A percentile compares a stretch with the other conserved stretches of the same genome.
Conservation (phyloP, 495 filamentous ascomycete genomes). For the Annulohypoxylon maeteangense region DNA sequence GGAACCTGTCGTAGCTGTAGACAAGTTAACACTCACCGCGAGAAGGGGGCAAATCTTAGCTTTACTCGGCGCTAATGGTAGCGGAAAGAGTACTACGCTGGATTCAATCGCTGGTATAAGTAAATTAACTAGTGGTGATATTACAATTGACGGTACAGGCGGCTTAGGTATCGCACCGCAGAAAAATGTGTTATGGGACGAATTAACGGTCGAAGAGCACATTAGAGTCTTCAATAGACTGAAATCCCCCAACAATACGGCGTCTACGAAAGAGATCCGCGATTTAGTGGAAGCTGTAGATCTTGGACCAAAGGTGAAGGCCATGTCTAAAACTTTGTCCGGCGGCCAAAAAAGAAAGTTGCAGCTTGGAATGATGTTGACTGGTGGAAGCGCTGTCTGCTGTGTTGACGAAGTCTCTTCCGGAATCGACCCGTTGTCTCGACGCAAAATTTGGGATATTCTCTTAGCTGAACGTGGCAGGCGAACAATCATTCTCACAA, state of each 20-base stretch:
- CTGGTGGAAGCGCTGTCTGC: conserved; percentile 83
- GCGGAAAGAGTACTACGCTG: conserved; percentile 87
- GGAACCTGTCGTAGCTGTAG: conserved; percentile 76
- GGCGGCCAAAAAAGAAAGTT: conserved; percentile 91
- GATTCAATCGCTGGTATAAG: conserved; percentile 85
- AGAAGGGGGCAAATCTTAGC: conserved; percentile 81
- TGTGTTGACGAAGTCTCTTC: conserved; percentile 89
- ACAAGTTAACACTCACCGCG: conserved; percentile 71
- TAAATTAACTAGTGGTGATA: conserved; percentile 73
- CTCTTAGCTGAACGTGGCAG: conserved; percentile 79
- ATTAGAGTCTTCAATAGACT: conserved; percentile 80
- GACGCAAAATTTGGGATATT: conserved; percentile 91
- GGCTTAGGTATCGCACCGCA: conserved; percentile 89
- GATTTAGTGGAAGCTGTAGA: conserved; percentile 74
- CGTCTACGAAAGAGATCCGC: conserved; percentile 64
- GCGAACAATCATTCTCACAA: conserved; percentile 84
- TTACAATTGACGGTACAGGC: conserved; percentile 75
- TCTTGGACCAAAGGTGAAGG: conserved; percentile 72
- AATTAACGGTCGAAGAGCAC: conserved; percentile 83
- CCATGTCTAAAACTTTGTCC: conserved; percentile 74
- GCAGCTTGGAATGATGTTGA: conserved; percentile 95
- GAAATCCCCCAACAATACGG: conserved; percentile 67
- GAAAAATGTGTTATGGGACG: conserved; percentile 90
- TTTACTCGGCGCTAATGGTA: conserved; percentile 85
- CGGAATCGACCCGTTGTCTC: conserved; percentile 81